A percentile compares a stretch with the other conserved stretches of the same genome.
Conservation (phyloP, 495 filamentous ascomycete genomes). For the Trichoderma virens region DNA sequence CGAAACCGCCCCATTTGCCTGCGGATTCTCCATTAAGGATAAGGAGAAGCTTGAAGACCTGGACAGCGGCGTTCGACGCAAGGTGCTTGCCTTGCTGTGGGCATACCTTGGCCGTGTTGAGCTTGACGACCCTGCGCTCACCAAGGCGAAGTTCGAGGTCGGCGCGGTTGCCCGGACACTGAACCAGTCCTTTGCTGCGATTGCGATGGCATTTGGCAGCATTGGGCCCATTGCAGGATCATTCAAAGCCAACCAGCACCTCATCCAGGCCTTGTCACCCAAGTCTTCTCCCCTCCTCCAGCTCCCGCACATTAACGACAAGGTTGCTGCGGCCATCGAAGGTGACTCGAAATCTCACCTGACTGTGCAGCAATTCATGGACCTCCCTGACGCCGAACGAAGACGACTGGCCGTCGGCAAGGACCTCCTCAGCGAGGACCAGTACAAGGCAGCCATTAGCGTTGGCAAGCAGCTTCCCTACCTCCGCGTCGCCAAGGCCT, state of each 20-base stretch:
- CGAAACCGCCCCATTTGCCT: constrained; percentile 31
- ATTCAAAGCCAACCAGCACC: constrained; percentile 71
- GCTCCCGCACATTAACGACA: constrained; percentile 77
- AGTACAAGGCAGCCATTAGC: constrained; percentile 66
- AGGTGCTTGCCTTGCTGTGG: constrained; percentile 86
- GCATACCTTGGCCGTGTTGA: constrained; percentile 86
- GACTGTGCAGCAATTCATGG: constrained; percentile 82
- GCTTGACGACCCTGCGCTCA: constrained; percentile 57
- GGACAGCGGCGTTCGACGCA: constrained; percentile 65
- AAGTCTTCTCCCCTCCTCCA: constrained; percentile 82
- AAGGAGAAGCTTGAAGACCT: constrained; percentile 58
- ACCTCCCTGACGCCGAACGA: constrained; percentile 63
- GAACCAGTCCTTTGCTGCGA: constrained; percentile 77
- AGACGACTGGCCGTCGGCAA: constrained; percentile 59
- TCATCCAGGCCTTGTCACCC: constrained; percentile 84
- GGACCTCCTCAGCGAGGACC: constrained; percentile 61
- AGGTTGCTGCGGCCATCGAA: constrained; percentile 67
- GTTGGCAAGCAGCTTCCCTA: constrained; percentile 77
- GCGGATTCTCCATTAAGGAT: constrained; percentile 62
- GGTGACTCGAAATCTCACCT: constrained; percentile 67
- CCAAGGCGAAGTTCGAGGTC: constrained; percentile 69
- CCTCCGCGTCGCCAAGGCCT: constrained; percentile 82
- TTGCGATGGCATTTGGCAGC: constrained; percentile 80
- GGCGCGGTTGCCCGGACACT: constrained; percentile 79
- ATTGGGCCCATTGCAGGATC: constrained; percentile 72